phyloP scores from a whole-genome alignment of 2,329 filamentous ascomycete genomes.

The Monosporascus sp. region DNA sequence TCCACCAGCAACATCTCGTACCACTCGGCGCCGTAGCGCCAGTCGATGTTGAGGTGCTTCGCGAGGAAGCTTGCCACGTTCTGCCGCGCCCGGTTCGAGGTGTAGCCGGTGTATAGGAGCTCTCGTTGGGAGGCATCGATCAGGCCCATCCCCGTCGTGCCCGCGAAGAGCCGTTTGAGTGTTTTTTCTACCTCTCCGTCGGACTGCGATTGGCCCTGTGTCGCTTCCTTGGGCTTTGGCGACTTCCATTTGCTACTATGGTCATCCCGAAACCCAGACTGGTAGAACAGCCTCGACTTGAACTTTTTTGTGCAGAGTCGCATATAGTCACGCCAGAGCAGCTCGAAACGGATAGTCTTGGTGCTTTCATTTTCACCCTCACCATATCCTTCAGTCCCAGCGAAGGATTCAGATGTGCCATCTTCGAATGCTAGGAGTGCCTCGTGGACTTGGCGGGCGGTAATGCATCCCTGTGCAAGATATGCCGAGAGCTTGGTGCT shows the following conservation, averaged over 20 bases:
- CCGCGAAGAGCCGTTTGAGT: constrained; percentile 56
- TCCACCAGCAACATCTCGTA: constrained; percentile 72
- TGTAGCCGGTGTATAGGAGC: constrained; percentile 70
- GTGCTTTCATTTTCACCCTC: constrained; percentile 70
- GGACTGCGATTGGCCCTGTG: constrained; percentile 31
- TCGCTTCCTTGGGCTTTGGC: constrained; percentile 25
- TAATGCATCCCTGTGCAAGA: constrained; percentile 66
- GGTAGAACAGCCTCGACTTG: constrained; percentile 55
- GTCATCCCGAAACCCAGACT: constrained; percentile 56
- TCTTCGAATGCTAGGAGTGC: constrained; percentile 66
- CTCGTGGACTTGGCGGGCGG: constrained; percentile 66
- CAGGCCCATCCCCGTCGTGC: constrained; percentile 68
- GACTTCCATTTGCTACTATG: constrained; percentile 46
- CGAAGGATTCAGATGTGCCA: constrained; percentile 40
- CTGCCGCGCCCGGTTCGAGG: constrained; percentile 69
- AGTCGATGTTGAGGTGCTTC: constrained; percentile 71
- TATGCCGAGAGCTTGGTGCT: constrained; percentile 73
- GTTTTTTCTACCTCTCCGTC: constrained; percentile 40
- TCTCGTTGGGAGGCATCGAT: constrained; percentile 76
- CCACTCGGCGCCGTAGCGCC: constrained; percentile 77
- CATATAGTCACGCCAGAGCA: constrained; percentile 81
- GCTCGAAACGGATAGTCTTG: constrained; percentile 62
- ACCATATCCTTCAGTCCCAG: constrained; percentile 51
- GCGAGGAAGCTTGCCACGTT: constrained; percentile 71
- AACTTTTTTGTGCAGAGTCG: constrained; percentile 69